A percentile compares a stretch with the other conserved stretches of the same genome.
These are phyloP conservation scores for Phaeosphaeria sp. DNA, from an alignment of 2,329 filamentous ascomycete genomes.

Conservation along the genomic window DNA sequence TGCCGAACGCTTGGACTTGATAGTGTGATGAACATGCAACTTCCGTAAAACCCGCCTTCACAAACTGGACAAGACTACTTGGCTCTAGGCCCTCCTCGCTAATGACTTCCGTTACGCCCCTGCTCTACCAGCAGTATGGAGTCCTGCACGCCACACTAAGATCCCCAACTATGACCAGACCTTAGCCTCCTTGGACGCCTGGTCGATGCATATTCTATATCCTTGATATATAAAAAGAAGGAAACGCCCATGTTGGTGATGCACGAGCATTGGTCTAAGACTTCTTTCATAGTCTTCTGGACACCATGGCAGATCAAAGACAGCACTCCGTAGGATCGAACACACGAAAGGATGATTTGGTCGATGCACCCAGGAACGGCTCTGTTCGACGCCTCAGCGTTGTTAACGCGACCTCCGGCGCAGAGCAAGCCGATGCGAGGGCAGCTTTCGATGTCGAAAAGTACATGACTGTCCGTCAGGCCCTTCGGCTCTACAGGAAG, in stretches of 20 bases:
- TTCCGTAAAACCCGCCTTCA: no score
- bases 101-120: no score
- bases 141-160: conserved; percentile 5
- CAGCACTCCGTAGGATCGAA: conserved; percentile 9
- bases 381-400: conserved; percentile 14
- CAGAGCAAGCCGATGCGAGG: conserved; percentile 15
- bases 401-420: conserved; percentile 3
- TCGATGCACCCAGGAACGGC: conserved; percentile 11
- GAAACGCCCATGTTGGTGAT: no score
- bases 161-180: conserved; percentile 8
- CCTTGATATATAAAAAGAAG: no score
- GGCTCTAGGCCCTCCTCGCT: no score
- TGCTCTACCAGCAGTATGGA: not conserved
- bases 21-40: no score
- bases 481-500: conserved; percentile 7
- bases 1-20: no score
- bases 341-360: conserved; percentile 8
- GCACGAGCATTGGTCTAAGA: no score
- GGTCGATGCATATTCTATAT: not conserved
- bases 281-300: not conserved
- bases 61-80: no score
- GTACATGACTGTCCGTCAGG: conserved; percentile 17
- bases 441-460: conserved; percentile 11
- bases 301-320: conserved; percentile 11
- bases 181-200: conserved; percentile 4